Base-by-base conservation (phyloP, 345 rosid genomes). In the Ceriops decandra region DNA sequence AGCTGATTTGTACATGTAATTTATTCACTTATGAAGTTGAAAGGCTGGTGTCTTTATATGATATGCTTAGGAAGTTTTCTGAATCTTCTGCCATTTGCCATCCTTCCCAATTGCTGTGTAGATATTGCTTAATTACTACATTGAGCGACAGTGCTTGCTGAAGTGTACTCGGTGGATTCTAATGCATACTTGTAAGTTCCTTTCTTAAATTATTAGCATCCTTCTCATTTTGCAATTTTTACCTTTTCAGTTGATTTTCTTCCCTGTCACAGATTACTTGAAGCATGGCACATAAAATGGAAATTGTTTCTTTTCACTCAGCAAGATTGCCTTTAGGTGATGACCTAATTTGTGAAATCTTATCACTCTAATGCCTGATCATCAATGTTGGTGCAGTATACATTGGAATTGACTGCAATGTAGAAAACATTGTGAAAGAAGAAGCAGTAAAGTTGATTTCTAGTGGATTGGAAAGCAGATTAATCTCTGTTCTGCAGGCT, bases 101-200 rank as follows among this genome's bases (percentile, higher is more conserved):
- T 22, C 7, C 30, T 33, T 77, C 53, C 13, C 9, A 62, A 54
- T 73, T 71, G 11, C 69, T 72, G 11, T 74, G 82, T 83, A 93
- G 98, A 72, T 85, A 54, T 73, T 87, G 83, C 87, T 87, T 64
- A 90, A 87, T 67, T 93, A 85, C 82, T 91, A 89, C 82, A 72
- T 86, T 17, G 97, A 93, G 81, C 88, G 98, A 24, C 98, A 93
- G 74, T 93, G 98, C 87, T 80, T 93, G 82, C 82, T 93, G 67
- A 93, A 93, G 85, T 89, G 97, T 77, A 89, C 88, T 21, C 78
- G 90, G 83, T 79, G 74, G 73, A 85, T 90, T 79, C 86, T 93
- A 68, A 67, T 72, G 69, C 96, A 83, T 84, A 86, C 99, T 30
- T 76, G 98, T 93, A 87, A 76, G 93, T 82, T 27, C 4, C 9